phyloP scores from a whole-genome alignment of 441 rosid genomes.

The Theobroma grandiflorum region DNA sequence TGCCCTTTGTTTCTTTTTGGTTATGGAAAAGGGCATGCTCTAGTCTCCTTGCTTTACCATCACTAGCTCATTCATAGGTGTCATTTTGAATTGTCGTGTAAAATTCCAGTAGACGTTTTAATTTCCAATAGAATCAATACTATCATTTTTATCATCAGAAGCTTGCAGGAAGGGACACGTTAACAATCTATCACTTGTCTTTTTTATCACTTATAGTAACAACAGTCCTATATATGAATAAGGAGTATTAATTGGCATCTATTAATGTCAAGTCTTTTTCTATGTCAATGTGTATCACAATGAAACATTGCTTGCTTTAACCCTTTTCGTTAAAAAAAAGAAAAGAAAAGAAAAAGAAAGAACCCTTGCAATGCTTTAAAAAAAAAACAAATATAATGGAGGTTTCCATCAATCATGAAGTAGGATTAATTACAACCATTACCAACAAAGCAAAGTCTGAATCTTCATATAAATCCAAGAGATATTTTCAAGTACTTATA shows the following conservation, averaged over 20 bases:
- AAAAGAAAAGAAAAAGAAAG: no score
- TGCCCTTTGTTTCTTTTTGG: background rate
- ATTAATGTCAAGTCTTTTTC: no score
- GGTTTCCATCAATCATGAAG: background rate
- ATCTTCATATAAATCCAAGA: background rate
- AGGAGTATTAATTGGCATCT: no score
- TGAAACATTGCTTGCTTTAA: background rate
- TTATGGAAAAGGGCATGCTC: background rate
- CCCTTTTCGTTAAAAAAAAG: background rate
- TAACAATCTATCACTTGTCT: conserved; percentile 1
- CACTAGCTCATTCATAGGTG: background rate
- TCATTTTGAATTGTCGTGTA: background rate
- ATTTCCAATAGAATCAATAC: background rate
- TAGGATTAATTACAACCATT: background rate
- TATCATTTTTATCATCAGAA: conserved; percentile 7
- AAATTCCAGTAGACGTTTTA: background rate
- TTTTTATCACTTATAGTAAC: background rate
- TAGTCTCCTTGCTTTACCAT: background rate
- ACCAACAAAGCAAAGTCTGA: background rate
- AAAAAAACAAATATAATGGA: no score
- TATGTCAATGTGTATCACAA: background rate
- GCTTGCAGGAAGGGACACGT: conserved; percentile 6
- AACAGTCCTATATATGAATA: no score
- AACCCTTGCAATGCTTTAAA: no score
- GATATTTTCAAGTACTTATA: no score